phyloP scores from a whole-genome alignment of 108 stramenopile species.

The Cylindrotheca closterium region DNA sequence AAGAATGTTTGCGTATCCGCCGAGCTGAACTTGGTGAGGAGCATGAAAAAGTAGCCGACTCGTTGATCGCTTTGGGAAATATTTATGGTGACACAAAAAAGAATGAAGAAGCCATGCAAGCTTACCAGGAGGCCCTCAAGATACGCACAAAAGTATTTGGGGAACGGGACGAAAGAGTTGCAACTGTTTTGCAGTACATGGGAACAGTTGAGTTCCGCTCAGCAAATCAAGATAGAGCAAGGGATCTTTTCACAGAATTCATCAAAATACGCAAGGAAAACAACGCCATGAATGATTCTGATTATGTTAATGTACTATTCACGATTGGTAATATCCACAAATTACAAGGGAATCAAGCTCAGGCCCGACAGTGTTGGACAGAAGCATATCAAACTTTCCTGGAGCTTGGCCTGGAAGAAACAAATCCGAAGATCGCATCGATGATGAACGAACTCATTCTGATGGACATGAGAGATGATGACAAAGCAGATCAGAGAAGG shows the following conservation, averaged over 20 bases:
- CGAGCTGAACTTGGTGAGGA: constrained; percentile 58
- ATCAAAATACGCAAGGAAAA: constrained; percentile 54
- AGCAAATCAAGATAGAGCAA: constrained; percentile 49
- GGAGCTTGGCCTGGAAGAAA: constrained; percentile 40
- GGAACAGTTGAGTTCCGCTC: constrained; percentile 65
- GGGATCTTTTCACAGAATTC: constrained; percentile 47
- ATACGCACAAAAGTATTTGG: constrained; percentile 41
- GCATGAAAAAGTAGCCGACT: constrained; percentile 67
- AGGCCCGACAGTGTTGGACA: constrained; percentile 52
- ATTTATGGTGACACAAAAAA: constrained; percentile 56
- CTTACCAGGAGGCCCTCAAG: constrained; percentile 59
- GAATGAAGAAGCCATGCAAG: constrained; percentile 52
- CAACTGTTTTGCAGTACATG: constrained; percentile 58
- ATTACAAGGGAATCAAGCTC: constrained; percentile 39
- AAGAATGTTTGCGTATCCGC: constrained; percentile 65
- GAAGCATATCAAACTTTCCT: constrained; percentile 53
- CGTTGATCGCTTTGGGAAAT: constrained; percentile 65
- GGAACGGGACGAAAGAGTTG: constrained; percentile 55
- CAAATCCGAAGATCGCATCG: constrained; percentile 47
- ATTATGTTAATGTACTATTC: constrained; percentile 59
- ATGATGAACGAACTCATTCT: constrained; percentile 38
- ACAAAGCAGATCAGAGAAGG: constrained; percentile 23
- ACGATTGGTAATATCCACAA: constrained; percentile 73
- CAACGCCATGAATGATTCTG: constrained; percentile 34
- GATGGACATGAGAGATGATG: constrained; percentile 19